A percentile compares a stretch with the other conserved stretches of the same genome.
phyloP scores from a whole-genome alignment of 768 basidiomycete species.

The Butyriboletus loyo region DNA sequence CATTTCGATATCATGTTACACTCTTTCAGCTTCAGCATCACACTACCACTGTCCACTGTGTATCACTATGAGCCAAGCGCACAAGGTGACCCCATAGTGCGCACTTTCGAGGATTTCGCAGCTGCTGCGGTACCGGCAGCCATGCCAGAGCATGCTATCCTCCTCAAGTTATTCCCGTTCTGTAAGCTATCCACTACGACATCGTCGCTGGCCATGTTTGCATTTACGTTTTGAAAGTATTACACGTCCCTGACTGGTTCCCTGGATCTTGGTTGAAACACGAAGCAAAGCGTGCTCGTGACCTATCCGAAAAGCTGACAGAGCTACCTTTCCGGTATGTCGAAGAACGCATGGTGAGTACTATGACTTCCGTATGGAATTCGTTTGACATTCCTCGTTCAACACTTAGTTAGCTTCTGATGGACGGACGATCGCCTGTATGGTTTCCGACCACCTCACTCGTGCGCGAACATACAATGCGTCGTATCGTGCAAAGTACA shows the following conservation, averaged over 20 bases:
- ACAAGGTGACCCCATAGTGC: neutral
- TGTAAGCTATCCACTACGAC: neutral
- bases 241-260: conserved; percentile 21
- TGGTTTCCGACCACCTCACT: conserved; percentile 2
- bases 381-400: neutral
- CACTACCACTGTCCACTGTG: neutral
- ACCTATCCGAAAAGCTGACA: neutral
- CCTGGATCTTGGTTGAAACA: neutral
- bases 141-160: neutral
- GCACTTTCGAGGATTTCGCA: neutral
- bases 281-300: neutral
- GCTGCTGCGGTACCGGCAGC: neutral
- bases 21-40: neutral
- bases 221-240: conserved; percentile 7
- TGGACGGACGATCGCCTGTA: neutral
- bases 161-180: conserved; percentile 3
- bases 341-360: neutral
- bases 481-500: neutral
- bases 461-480: neutral
- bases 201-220: neutral
- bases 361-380: neutral
- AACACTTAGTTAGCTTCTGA: neutral
- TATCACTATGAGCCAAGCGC: conserved; percentile 2
- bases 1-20: neutral
- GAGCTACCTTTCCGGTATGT: neutral